Evolutionary conservation across 768 basidiomycete species (phyloP).

Genomic region (Rhodosporidiobolus sp.): DNA sequence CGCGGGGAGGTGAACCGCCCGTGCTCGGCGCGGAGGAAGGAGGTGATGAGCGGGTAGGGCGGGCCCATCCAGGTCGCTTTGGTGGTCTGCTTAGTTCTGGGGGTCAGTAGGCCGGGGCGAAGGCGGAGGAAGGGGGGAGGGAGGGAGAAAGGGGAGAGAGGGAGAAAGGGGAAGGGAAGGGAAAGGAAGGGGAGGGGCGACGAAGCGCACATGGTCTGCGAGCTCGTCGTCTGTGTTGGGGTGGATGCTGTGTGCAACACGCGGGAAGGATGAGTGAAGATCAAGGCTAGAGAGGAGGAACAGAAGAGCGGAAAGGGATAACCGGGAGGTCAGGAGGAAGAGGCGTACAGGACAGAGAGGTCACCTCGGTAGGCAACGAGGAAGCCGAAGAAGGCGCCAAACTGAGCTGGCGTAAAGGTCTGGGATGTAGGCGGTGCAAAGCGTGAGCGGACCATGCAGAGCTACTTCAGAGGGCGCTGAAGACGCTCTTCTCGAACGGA

Average conservation of each 20-base stretch:
- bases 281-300: too few relatives aligned
- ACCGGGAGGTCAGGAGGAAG: too few relatives aligned
- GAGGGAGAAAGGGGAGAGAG: neutral
- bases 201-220: conserved; percentile 18
- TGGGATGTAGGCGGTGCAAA: neutral
- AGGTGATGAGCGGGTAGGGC: conserved; percentile 8
- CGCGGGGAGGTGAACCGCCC: neutral
- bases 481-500: too few relatives aligned
- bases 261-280: too few relatives aligned
- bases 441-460: neutral
- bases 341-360: conserved; percentile 18
- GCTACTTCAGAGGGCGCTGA: neutral
- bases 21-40: neutral
- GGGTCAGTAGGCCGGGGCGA: too few relatives aligned
- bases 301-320: neutral
- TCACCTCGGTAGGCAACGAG: conserved; percentile 36
- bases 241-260: neutral
- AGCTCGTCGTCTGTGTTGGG: conserved; percentile 35
- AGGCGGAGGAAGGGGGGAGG: neutral
- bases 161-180: neutral
- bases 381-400: conserved; percentile 37
- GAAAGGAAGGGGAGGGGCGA: neutral
- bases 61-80: conserved; percentile 36
- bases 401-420: conserved; percentile 35
- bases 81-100: too few relatives aligned